Base-by-base conservation (phyloP, 768 basidiomycete species). In the Kwoniella heveanensis region DNA sequence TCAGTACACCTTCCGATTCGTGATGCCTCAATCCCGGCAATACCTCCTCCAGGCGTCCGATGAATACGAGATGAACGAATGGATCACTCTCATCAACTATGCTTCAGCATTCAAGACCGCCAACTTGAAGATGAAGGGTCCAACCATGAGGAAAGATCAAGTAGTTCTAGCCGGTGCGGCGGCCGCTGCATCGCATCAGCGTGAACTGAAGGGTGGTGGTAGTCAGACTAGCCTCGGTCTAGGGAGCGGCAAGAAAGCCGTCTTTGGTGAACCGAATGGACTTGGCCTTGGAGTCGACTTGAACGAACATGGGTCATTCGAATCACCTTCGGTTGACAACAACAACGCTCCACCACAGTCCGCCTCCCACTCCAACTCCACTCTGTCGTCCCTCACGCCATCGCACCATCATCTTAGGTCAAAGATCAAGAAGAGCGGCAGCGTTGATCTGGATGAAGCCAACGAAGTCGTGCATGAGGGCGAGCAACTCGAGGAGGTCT, bases 41-140 rank as follows among this genome's bases (percentile, higher is more conserved):
- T 86, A 89, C 63, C 85, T 98, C 37, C 83, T 97, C 21, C 91
- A 92, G 74, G 85, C 90, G 6, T 73, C 83, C 13, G 83, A 85
- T 70, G 87, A 88, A 63, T 78, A 82, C 48, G 90, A 93, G 62
- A 84, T 91, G 82, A 89, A 93, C 70, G 86, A 88, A 66, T 99
- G 96, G 96, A 87, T 98, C 66, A 85, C 88, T 15, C 83, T 85
- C 30, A 92, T 98, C 74, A 99, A 99, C 80, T 98, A 96, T 76
- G 92, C 92, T 2, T 89, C 91, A 62, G 84, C 91, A 5, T 98
- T 96, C 85, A 92, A 89, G 81, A 87, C 91, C 1, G 84, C 87
- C 17, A 89, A 89, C 10, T 83, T 97, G 37, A 84, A 86, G 49
- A 92, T 96, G 86, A 86, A 93, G 22, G 84, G 90, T 0, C 80